Conservation (phyloP, 805 yeast species). For the Metschnikowia chrysomelidarum region DNA sequence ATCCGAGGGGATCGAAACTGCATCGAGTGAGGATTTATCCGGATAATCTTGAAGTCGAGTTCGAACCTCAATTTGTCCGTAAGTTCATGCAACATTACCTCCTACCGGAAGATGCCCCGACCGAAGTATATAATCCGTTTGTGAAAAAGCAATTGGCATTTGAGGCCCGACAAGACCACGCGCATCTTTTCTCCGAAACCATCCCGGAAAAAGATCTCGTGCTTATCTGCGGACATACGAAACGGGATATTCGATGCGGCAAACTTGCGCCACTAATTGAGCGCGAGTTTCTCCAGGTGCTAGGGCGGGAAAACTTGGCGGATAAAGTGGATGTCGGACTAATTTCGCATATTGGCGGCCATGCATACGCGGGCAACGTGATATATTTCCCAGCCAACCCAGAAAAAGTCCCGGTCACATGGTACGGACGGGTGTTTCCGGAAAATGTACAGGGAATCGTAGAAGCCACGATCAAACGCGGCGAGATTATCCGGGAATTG, state of each 20-base stretch:
- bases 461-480: constrained; percentile 47
- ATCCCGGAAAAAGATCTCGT: constrained; percentile 30
- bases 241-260: constrained; percentile 69
- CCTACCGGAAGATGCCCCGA: constrained; percentile 29
- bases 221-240: constrained; percentile 64
- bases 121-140: constrained; percentile 27
- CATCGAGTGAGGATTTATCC: constrained; percentile 51
- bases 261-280: constrained; percentile 55
- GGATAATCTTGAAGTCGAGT: constrained; percentile 44
- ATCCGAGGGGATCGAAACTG: background rate
- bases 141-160: background rate
- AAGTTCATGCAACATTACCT: constrained; percentile 43
- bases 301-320: constrained; percentile 32
- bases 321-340: constrained; percentile 44
- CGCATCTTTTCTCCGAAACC: constrained; percentile 8
- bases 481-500: constrained; percentile 52
- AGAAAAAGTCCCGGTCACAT: constrained; percentile 40
- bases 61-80: constrained; percentile 26
- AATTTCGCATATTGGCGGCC: constrained; percentile 83
- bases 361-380: constrained; percentile 81
- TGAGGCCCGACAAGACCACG: constrained; percentile 2
- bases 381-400: constrained; percentile 45
- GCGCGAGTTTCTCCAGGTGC: constrained; percentile 47
- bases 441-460: constrained; percentile 65
- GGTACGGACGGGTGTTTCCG: constrained; percentile 80